phyloP scores from a whole-genome alignment of 2,329 filamentous ascomycete species.

The Fusarium oligoseptatum region DNA sequence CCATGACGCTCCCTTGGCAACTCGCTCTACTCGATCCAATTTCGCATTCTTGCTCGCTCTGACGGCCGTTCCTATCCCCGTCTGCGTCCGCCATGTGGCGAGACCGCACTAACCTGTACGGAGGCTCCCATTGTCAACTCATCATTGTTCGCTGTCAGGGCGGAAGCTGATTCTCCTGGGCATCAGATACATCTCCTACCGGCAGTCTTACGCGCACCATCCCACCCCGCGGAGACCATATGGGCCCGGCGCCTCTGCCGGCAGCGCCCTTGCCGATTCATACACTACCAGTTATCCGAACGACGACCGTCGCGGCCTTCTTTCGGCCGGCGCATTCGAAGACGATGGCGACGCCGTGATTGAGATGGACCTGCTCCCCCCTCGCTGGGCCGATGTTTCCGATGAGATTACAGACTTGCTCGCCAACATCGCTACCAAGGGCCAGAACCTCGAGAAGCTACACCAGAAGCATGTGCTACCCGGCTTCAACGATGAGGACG shows the following conservation, averaged over 20 bases:
- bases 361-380: conserved; percentile 97
- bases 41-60: conserved; percentile 32
- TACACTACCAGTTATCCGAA: conserved; percentile 64
- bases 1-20: conserved; percentile 42
- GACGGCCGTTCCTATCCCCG: conserved; percentile 45
- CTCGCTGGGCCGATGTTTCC: conserved; percentile 94
- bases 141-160: conserved; percentile 16
- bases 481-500: conserved; percentile 94
- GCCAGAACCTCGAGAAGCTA: conserved; percentile 87
- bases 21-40: conserved; percentile 18
- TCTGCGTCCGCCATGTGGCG: conserved; percentile 88
- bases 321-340: conserved; percentile 81
- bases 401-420: conserved; percentile 92
- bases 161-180: conserved; percentile 15
- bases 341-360: conserved; percentile 96
- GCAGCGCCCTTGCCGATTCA: conserved; percentile 70
- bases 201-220: conserved; percentile 97
- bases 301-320: conserved; percentile 80
- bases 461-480: conserved; percentile 98
- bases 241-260: conserved; percentile 61
- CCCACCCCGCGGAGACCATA: conserved; percentile 87
- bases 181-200: conserved; percentile 91
- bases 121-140: conserved; percentile 15
- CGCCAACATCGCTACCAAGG: conserved; percentile 83
- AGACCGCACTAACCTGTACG: conserved; percentile 97